Evolutionary conservation across 805 yeast species (phyloP).

Genomic region (Zygosaccharomyces kombuchaensis): DNA sequence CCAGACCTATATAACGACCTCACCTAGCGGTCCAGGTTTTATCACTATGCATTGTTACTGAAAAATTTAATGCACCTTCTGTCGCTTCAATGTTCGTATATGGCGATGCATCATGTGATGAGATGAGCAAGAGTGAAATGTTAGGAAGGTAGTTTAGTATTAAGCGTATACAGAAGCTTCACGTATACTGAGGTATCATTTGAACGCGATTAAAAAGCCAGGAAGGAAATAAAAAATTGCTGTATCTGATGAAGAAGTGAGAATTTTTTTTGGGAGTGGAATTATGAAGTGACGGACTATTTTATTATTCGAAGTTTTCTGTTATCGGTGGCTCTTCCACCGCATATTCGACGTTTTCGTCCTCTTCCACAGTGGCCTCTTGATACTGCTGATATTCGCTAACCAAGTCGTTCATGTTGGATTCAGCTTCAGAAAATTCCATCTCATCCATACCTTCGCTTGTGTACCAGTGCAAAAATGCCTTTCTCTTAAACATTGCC

Average conservation of each 20-base stretch:
- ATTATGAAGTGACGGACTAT: background rate
- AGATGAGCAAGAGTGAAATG: background rate
- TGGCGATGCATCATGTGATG: background rate
- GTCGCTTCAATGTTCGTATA: background rate
- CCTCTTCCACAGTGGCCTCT: conserved; percentile 73
- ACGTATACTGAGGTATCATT: conserved; percentile 8
- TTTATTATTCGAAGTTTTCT: conserved; percentile 29
- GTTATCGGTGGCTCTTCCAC: conserved; percentile 45
- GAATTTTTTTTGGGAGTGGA: background rate
- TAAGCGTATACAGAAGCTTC: conserved; percentile 1
- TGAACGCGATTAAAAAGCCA: conserved; percentile 3
- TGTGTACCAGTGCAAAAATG: conserved; percentile 95
- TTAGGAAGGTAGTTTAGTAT: background rate
- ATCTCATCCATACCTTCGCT: conserved; percentile 94
- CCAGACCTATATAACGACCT: background rate
- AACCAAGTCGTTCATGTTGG: conserved; percentile 83
- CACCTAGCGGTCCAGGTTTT: background rate
- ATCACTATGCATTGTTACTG: background rate
- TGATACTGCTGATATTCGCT: conserved; percentile 91
- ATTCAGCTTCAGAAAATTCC: conserved; percentile 92
- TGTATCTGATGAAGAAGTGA: background rate
- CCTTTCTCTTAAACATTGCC: conserved; percentile 90
- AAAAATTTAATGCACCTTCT: conserved; percentile 2
- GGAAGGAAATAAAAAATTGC: conserved; percentile 1
- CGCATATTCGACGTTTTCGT: conserved; percentile 66